Evolutionary conservation across 2,329 filamentous ascomycete genomes (phyloP).

Genomic region (Rutstroemia sp.): DNA sequence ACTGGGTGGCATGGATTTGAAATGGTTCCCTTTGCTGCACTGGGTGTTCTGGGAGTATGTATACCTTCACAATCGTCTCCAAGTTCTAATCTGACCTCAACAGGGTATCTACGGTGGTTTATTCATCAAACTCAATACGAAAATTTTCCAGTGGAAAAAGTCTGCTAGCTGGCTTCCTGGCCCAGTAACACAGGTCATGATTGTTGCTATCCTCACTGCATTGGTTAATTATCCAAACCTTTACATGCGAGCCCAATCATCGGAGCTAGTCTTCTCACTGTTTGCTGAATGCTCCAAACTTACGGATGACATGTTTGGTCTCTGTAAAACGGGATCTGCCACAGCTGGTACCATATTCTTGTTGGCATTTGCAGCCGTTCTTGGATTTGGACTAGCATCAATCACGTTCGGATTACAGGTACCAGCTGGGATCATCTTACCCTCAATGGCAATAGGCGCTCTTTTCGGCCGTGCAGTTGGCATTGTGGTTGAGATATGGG

Average conservation of each 20-base stretch:
- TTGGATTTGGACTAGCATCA: slow-evolving; percentile 78
- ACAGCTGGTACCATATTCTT: slow-evolving; percentile 77
- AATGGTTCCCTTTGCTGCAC: slow-evolving; percentile 75
- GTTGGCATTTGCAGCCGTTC: slow-evolving; percentile 70
- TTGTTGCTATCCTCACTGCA: slow-evolving; percentile 75
- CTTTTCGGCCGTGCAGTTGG: slow-evolving; percentile 84
- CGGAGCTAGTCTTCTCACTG: slow-evolving; percentile 83
- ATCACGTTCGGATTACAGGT: slow-evolving; percentile 93
- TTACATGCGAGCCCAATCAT: slow-evolving; percentile 90
- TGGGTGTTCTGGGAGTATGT: slow-evolving; percentile 72
- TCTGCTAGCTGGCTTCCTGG: slow-evolving; percentile 55
- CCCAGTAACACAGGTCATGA: slow-evolving; percentile 71
- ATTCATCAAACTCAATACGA: slow-evolving; percentile 93
- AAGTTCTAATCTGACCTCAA: slow-evolving; percentile 13
- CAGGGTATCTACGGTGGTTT: slow-evolving; percentile 86
- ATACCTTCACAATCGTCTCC: neutral
- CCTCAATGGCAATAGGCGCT: slow-evolving; percentile 92
- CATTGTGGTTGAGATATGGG: slow-evolving; percentile 83
- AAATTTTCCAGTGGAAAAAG: slow-evolving; percentile 73
- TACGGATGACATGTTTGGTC: slow-evolving; percentile 77
- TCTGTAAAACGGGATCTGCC: slow-evolving; percentile 81
- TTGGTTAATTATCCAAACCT: slow-evolving; percentile 92
- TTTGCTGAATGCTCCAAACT: slow-evolving; percentile 85
- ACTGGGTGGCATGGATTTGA: slow-evolving; percentile 93
- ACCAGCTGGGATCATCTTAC: slow-evolving; percentile 89